phyloP scores from a whole-genome alignment of 257 asterid species.

The Vinca minor region DNA sequence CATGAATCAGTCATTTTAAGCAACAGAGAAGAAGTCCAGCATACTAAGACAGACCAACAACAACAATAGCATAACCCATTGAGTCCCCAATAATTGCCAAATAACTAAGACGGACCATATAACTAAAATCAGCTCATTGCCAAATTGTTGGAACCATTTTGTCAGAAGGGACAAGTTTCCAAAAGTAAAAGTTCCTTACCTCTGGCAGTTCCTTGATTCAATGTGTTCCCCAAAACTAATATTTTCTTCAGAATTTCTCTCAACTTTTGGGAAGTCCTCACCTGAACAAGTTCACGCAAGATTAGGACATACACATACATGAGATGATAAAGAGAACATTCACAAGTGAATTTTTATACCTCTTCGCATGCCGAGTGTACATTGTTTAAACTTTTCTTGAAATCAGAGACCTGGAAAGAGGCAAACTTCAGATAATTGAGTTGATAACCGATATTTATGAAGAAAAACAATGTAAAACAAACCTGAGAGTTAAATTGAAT shows the following conservation, averaged over 20 bases:
- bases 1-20: background rate
- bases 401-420: conserved; percentile 64
- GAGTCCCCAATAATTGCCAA: too few relatives aligned
- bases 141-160: background rate
- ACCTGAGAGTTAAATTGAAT: conserved; percentile 95
- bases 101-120: background rate
- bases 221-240: conserved; percentile 74
- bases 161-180: background rate
- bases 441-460: conserved; percentile 12
- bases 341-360: conserved; percentile 38
- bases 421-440: conserved; percentile 22
- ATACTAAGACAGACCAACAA: too few relatives aligned
- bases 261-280: conserved; percentile 77
- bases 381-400: conserved; percentile 66
- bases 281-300: conserved; percentile 40
- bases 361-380: conserved; percentile 94
- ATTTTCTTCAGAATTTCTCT: conserved; percentile 89
- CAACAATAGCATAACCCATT: too few relatives aligned
- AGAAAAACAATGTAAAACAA: conserved; percentile 23
- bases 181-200: conserved; percentile 39
- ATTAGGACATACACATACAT: conserved; percentile 11
- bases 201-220: conserved; percentile 99
- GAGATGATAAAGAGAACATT: conserved; percentile 14
- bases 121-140: background rate
- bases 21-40: background rate